These are phyloP conservation scores for Podospora conica DNA, from an alignment of 495 filamentous ascomycete genomes.

Conservation along the genomic window DNA sequence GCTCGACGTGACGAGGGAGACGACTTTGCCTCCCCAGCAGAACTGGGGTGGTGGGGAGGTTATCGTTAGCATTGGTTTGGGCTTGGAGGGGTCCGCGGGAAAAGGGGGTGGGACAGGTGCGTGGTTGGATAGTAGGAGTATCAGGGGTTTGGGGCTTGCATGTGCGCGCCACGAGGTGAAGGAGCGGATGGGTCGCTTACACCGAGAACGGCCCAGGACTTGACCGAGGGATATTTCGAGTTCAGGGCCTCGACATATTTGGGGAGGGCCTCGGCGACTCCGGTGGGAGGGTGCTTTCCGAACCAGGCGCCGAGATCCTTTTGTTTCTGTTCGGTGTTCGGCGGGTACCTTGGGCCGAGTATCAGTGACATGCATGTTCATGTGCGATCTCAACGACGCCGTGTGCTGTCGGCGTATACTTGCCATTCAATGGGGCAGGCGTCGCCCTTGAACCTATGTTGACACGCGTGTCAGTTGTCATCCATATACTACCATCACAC, in stretches of 20 bases:
- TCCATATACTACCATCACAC: neutral
- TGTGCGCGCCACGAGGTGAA: neutral
- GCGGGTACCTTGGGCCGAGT: conserved; percentile 54
- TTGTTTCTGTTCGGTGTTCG: conserved; percentile 73
- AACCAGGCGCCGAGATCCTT: conserved; percentile 74
- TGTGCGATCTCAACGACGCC: neutral
- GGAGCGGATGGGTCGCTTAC: conserved; percentile 29
- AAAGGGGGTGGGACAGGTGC: neutral
- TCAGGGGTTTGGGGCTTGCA: neutral
- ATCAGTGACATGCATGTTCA: neutral
- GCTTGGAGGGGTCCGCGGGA: neutral
- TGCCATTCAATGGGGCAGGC: conserved; percentile 49
- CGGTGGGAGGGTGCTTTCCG: conserved; percentile 54
- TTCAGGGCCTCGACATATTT: conserved; percentile 52
- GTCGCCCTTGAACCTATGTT: conserved; percentile 46
- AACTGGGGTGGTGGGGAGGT: conserved; percentile 32
- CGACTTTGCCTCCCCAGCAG: conserved; percentile 91
- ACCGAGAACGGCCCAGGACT: conserved; percentile 81
- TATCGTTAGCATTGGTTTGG: neutral
- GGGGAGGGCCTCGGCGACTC: conserved; percentile 58
- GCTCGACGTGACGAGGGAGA: conserved; percentile 51
- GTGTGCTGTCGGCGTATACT: neutral
- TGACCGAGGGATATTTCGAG: conserved; percentile 52
- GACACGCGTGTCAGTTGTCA: neutral
- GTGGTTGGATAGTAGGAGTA: neutral